A percentile compares a stretch with the other conserved stretches of the same genome.
Evolutionary conservation across 2,329 filamentous ascomycete genomes (phyloP).

Genomic region (Xylariaceae sp.): DNA sequence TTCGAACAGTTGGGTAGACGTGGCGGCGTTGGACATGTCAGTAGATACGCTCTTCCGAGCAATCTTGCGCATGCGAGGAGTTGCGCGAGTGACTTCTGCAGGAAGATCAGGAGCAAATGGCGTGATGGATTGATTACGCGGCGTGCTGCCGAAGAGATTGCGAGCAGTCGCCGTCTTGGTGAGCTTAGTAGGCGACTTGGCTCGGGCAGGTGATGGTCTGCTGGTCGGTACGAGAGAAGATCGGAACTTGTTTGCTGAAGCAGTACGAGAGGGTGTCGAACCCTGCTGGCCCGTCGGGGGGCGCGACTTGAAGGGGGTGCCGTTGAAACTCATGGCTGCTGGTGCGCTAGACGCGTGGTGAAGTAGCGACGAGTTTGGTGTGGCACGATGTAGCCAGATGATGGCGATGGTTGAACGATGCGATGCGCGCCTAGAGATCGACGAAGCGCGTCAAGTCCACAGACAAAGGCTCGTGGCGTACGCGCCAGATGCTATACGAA

Average conservation of each 20-base stretch:
- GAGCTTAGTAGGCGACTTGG: conserved; percentile 21
- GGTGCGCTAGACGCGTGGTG: conserved; percentile 11
- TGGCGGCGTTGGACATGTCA: conserved; percentile 43
- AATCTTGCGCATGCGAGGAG: conserved; percentile 27
- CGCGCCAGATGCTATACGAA: background rate
- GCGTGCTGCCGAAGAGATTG: conserved; percentile 31
- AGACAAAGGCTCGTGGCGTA: background rate
- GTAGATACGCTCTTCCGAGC: conserved; percentile 40
- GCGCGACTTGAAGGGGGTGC: conserved; percentile 28
- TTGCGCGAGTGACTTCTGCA: conserved; percentile 22
- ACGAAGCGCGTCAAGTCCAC: conserved; percentile 10
- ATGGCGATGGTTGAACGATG: background rate
- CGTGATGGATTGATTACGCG: conserved; percentile 24
- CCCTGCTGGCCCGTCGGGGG: conserved; percentile 27
- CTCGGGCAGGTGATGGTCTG: conserved; percentile 24
- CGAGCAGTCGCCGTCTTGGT: conserved; percentile 21
- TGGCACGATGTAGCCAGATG: background rate
- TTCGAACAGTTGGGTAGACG: conserved; percentile 47
- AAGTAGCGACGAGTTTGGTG: background rate
- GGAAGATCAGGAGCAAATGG: conserved; percentile 30
- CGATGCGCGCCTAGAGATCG: conserved; percentile 1
- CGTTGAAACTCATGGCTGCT: conserved; percentile 24
- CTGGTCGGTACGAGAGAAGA: conserved; percentile 33
- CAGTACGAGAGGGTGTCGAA: conserved; percentile 29
- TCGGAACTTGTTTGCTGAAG: conserved; percentile 27